Evolutionary conservation across 2,329 filamentous ascomycete species (phyloP), one percentile per base, ranked within the genome.

Genomic region (Colletotrichum viniferum): DNA sequence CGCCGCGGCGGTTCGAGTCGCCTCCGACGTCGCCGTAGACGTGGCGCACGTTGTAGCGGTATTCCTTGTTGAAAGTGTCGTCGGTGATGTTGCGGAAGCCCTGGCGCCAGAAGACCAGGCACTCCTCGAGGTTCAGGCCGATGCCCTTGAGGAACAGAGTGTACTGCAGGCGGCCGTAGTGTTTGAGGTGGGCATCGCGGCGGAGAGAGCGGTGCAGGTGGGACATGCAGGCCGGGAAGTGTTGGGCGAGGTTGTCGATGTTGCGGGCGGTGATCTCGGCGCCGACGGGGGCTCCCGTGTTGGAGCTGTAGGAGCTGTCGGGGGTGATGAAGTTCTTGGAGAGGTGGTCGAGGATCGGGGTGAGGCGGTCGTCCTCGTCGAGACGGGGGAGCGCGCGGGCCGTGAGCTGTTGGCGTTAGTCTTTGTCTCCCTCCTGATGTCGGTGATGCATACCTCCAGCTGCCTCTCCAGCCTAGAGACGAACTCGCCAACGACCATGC

Each of bases 1-100:
- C 91, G 56, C 96, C 94, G 69, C 96, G 92, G 36, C 96, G 91
- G 82, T 98, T 98, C 24, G 92, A 90, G 84, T 98, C 96, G 73
- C 96, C 96, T 70, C 97, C 97, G 1, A 98, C 97, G 80, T 98
- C 96, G 78, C 97, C 97, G 83, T 98, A 99, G 1, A 89, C 85
- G 88, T 99, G 96, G n/a, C 96, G 94, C 73, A 98, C 92, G 83
- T 99, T 98, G 89, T 99, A 99, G 60, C 94, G 91, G 86, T 99
- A 98, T 82, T 98, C 96, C 82, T 98, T 98, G 85, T 97, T 97
- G 90, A 98, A 99, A 43, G 93, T 93, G 81, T 98, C 96, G 81
- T 98, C 97, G 1, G 95, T 96, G 78, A 97, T 92, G 78, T 95
- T 94, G 82, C 92, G 92, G 90, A 99, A 98, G 32, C 90, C 89